Percentiles rank a stretch among this genome's conserved stretches.
Conservation (phyloP, 768 basidiomycete species). For the Crepidotus variabilis region DNA sequence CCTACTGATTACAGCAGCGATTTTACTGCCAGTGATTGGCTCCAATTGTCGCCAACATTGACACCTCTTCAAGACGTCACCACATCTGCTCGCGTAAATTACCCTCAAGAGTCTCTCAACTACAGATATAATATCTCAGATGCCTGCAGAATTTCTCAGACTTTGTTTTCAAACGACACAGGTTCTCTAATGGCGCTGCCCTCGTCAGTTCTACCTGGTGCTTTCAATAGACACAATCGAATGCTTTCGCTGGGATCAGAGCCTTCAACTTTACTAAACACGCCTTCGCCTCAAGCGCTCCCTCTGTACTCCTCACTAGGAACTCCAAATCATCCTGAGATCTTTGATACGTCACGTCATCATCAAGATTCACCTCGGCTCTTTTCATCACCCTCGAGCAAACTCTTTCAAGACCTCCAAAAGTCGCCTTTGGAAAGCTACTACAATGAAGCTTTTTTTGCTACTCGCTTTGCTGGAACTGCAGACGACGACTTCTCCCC, state of each 20-base stretch:
- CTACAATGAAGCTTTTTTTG: slow-evolving; percentile 11
- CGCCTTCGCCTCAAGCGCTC: slow-evolving; percentile 20
- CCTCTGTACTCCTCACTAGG: not conserved
- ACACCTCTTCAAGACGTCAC: slow-evolving; percentile 19
- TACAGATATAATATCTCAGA: slow-evolving; percentile 15
- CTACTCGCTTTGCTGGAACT: not conserved
- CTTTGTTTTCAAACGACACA: not conserved
- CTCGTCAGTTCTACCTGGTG: not conserved
- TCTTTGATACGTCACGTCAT: not conserved
- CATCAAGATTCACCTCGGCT: not conserved
- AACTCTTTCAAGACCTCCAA: slow-evolving; percentile 16
- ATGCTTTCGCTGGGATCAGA: slow-evolving; percentile 22
- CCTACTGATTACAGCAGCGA: not conserved
- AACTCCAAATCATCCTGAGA: not conserved
- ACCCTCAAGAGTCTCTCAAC: slow-evolving; percentile 8
- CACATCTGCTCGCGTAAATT: slow-evolving; percentile 17
- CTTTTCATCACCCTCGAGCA: slow-evolving; percentile 10
- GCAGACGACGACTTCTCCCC: not conserved
- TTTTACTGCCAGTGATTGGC: slow-evolving; percentile 22
- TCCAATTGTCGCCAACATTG: slow-evolving; percentile 22
- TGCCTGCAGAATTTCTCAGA: slow-evolving; percentile 1
- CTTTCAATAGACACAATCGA: slow-evolving; percentile 18
- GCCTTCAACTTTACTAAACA: slow-evolving; percentile 20
- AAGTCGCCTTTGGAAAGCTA: slow-evolving; percentile 14
- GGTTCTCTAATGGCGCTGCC: not conserved